These are phyloP conservation scores for Debaryomyces coudertii DNA, from an alignment of 1,139 yeast genomes.

Conservation along the genomic window DNA sequence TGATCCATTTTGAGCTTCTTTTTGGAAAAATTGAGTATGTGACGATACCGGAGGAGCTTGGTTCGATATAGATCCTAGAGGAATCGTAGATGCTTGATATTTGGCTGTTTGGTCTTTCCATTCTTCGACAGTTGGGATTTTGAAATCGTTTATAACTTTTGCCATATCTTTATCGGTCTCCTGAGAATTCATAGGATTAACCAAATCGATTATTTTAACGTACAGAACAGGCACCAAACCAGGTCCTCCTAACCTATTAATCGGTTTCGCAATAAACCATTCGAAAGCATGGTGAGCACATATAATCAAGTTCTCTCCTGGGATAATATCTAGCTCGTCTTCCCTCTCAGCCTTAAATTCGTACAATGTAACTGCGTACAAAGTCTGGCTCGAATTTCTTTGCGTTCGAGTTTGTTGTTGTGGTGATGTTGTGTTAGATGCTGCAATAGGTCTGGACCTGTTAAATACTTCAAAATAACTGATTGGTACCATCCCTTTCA, in stretches of 20 bases:
- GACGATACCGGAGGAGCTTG: constrained; percentile 33
- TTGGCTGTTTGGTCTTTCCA: constrained; percentile 93
- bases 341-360: constrained; percentile 87
- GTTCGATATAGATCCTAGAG: constrained; percentile 58
- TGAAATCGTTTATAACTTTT: constrained; percentile 55
- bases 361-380: constrained; percentile 58
- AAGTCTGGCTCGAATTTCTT: constrained; percentile 35
- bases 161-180: constrained; percentile 32
- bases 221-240: constrained; percentile 93
- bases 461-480: constrained; percentile 80
- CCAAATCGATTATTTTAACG: constrained; percentile 81
- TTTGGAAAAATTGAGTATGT: constrained; percentile 46
- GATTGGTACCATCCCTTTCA: constrained; percentile 86
- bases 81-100: constrained; percentile 89
- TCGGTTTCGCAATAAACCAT: constrained; percentile 98
- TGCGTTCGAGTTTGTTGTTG: not conserved
- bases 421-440: constrained; percentile 13
- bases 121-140: constrained; percentile 89
- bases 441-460: constrained; percentile 46
- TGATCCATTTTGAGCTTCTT: constrained; percentile 17
- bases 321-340: constrained; percentile 81
- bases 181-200: constrained; percentile 42
- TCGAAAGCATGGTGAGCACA: constrained; percentile 96
- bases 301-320: constrained; percentile 87
- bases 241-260: constrained; percentile 94